These are phyloP conservation scores for Magnolia changhungtana DNA, from an alignment of 164 flowering plant genomes.

Conservation along the genomic window DNA sequence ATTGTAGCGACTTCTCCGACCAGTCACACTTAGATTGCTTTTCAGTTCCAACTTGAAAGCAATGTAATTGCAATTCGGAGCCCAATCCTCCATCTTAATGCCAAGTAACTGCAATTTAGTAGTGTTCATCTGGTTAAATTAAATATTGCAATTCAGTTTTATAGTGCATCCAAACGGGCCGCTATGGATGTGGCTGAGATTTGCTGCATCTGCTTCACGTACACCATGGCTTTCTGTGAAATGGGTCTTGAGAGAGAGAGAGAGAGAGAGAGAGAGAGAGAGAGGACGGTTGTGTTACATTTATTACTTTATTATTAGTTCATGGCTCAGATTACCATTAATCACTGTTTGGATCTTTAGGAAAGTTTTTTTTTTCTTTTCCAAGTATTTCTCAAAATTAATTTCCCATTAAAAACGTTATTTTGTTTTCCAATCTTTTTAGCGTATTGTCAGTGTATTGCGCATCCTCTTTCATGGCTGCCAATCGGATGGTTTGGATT, in stretches of 20 bases:
- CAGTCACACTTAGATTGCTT: neutral
- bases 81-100: neutral
- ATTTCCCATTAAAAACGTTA: too few species aligned
- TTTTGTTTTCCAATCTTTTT: too few species aligned
- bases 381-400: too few species aligned
- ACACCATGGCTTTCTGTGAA: slow-evolving; percentile 1
- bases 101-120: neutral
- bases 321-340: too few species aligned
- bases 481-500: too few species aligned
- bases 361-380: too few species aligned
- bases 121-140: too few species aligned
- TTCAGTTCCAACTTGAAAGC: neutral
- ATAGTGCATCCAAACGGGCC: neutral
- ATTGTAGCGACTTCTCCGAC: neutral
- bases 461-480: too few species aligned
- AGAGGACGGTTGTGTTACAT: neutral
- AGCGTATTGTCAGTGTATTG: too few species aligned
- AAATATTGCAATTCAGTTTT: neutral
- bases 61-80: neutral
- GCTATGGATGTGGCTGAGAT: too few species aligned
- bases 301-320: neutral
- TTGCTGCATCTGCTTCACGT: neutral
- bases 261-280: neutral
- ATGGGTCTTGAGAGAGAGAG: neutral
- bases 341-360: too few species aligned